Percentiles rank a stretch among this genome's conserved stretches.
Conservation (phyloP, 2,329 filamentous ascomycete species). For the Cercospora brassicicola region DNA sequence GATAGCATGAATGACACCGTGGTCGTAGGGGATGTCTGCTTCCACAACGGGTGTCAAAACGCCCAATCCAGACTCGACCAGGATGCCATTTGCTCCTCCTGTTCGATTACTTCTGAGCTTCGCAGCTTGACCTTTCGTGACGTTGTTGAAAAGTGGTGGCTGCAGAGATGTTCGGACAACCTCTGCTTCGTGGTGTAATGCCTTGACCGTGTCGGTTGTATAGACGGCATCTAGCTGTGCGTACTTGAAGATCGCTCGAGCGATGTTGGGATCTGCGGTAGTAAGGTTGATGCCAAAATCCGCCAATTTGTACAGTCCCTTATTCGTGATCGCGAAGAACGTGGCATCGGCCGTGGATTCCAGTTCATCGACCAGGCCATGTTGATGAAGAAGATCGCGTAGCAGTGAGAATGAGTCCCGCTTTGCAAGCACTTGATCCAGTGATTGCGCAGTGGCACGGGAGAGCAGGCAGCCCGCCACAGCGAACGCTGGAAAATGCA, state of each 20-base stretch:
- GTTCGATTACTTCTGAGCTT: slow-evolving; percentile 17
- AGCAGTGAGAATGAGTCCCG: slow-evolving; percentile 20
- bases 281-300: slow-evolving; percentile 25
- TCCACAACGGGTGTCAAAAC: slow-evolving; percentile 16
- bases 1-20: slow-evolving; percentile 24
- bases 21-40: slow-evolving; percentile 17
- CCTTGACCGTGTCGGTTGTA: slow-evolving; percentile 6
- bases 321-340: slow-evolving; percentile 22
- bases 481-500: neutral
- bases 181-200: neutral
- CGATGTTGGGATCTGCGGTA: slow-evolving; percentile 21
- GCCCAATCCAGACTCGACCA: slow-evolving; percentile 24
- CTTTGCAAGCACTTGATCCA: slow-evolving; percentile 2
- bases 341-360: slow-evolving; percentile 17
- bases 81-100: neutral
- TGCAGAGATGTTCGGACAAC: slow-evolving; percentile 19
- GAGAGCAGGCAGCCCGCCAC: neutral
- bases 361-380: slow-evolving; percentile 19
- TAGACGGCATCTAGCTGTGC: slow-evolving; percentile 21
- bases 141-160: slow-evolving; percentile 17
- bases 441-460: neutral
- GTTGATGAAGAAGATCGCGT: slow-evolving; percentile 19
- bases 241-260: slow-evolving; percentile 24
- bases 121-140: slow-evolving; percentile 19
- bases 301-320: slow-evolving; percentile 12